Percentiles rank a stretch among this genome's conserved stretches.
phyloP scores from a whole-genome alignment of 2,329 filamentous ascomycete species.

The Botrytis sinoallii region DNA sequence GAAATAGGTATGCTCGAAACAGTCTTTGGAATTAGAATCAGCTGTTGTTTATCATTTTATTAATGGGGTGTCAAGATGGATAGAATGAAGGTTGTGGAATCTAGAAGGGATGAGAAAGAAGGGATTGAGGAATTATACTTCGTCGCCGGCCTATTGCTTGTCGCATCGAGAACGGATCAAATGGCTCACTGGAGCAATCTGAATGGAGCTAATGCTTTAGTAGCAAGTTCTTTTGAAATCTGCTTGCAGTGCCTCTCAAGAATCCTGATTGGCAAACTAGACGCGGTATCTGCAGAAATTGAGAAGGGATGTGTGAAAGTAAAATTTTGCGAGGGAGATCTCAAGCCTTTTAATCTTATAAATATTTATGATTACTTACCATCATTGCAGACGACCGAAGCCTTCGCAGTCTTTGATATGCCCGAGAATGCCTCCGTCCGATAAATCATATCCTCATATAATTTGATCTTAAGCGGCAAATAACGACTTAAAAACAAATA shows the following conservation, averaged over 20 bases:
- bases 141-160: no score
- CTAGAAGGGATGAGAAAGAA: neutral
- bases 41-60: neutral
- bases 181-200: neutral
- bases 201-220: neutral
- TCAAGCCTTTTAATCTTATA: neutral
- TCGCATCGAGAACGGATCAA: neutral
- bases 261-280: neutral
- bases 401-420: neutral
- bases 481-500: conserved; percentile 30
- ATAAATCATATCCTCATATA: neutral
- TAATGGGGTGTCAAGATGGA: neutral
- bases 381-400: neutral
- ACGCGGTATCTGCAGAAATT: neutral
- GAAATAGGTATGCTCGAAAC: neutral
- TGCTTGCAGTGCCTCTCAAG: neutral
- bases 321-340: neutral
- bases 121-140: neutral
- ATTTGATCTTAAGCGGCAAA: conserved; percentile 6
- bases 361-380: conserved; percentile 5
- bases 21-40: neutral
- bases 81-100: neutral
- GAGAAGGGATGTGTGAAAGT: neutral
- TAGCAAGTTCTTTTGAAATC: neutral
- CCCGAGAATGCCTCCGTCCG: neutral